phyloP scores from a whole-genome alignment of 371 early-diverging fungal species.

The Nematocida sp. region DNA sequence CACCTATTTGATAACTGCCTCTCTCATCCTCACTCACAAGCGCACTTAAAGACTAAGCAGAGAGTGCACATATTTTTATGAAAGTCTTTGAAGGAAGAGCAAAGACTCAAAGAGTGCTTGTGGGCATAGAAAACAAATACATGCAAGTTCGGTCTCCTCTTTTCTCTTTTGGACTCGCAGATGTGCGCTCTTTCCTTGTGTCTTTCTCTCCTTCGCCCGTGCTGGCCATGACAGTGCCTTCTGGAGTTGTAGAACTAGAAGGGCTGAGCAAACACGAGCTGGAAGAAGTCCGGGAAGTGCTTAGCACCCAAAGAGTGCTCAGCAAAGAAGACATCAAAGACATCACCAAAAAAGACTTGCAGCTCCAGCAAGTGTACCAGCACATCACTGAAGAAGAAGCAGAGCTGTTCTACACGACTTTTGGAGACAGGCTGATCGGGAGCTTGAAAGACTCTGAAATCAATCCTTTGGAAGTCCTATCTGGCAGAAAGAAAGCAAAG shows the following conservation, averaged over 20 bases:
- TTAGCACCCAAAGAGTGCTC: slow-evolving; percentile 20
- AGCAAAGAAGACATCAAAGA: slow-evolving; percentile 33
- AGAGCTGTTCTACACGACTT: slow-evolving; percentile 39
- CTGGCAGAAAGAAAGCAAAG: slow-evolving; percentile 35
- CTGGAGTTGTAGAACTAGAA: neutral
- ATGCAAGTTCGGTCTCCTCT: neutral
- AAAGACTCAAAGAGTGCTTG: neutral
- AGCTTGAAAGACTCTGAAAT: neutral
- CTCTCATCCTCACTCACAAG: too few relatives aligned
- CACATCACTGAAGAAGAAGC: slow-evolving; percentile 17
- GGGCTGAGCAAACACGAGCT: neutral
- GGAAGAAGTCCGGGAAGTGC: neutral
- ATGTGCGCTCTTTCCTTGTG: neutral
- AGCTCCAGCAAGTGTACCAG: slow-evolving; percentile 21
- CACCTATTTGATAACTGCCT: too few relatives aligned
- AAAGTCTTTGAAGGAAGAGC: slow-evolving; percentile 26
- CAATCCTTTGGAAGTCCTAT: neutral
- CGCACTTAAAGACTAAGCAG: neutral
- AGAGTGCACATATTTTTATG: slow-evolving; percentile 15
- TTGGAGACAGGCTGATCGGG: slow-evolving; percentile 25
- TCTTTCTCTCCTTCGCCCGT: too few relatives aligned
- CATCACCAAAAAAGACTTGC: slow-evolving; percentile 18
- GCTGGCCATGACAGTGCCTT: neutral
- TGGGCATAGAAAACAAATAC: slow-evolving; percentile 31
- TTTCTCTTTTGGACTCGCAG: neutral